Base-by-base conservation (phyloP, 2,329 filamentous ascomycete species). In the Drechslerella coelobrocha region DNA sequence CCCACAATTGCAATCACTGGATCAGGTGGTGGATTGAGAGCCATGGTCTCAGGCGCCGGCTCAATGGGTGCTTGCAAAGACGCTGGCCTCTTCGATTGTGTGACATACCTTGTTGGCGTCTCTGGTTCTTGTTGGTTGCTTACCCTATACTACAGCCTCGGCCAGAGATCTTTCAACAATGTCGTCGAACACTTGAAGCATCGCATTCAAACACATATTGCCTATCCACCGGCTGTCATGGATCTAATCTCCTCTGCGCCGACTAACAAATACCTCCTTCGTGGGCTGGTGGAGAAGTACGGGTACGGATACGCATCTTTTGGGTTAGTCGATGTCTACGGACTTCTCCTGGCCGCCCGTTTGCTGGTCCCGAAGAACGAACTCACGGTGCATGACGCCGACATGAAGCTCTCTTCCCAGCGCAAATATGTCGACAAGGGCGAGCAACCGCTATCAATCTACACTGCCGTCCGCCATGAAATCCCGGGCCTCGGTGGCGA, bases 91-190 rank as follows among this genome's bases (percentile, higher is more conserved):
- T 95, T 96, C 78, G 92, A 97, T 79, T 97, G 94, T 77, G 85
- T 91, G 9, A 97, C 92, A 1, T 99, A 99, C 77, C 96, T 92
- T 0, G 91, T 93, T 3, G 94, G 94, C 0, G 94, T 99, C 52
- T 97, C 92, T 77, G 94, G 94, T 0, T 95, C 90, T 73, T 97
- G 94, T 78, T 99, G 94, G 94, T 83, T 97, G 4, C 93, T 97
- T 78, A 84, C 90, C 0, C 83, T 99, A 2, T 96, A 90, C 77
- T 88, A 94, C 76, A 93, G 91, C 0, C 84, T 97, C 62, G 84
- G 88, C 0, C 82, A 84, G 14, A 85, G 87, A 60, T 86, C 85
- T 72, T 85, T 96, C 74, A 81, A 83, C 21, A 85, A 83, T 37
- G 83, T 96, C 19, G 85, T 97, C 39, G 85, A 92, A 8, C 94